phyloP scores from a whole-genome alignment of 495 filamentous ascomycete species.

The Articulospora tetracladia region DNA sequence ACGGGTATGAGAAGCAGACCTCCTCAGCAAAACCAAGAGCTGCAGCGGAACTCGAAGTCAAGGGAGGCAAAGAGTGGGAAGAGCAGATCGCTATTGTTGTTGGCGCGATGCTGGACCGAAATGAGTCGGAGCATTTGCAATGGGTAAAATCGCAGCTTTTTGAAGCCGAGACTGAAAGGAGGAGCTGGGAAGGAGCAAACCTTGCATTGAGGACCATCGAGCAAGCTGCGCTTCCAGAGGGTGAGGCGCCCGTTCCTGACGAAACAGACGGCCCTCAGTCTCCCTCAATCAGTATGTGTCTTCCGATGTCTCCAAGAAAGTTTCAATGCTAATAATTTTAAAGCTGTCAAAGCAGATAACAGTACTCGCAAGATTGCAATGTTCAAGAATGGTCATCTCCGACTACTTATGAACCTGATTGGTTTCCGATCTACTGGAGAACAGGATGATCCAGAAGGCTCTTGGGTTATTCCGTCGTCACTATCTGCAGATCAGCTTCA shows the following conservation, averaged over 20 bases:
- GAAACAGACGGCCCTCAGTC: slow-evolving; percentile 27
- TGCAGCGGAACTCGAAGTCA: slow-evolving; percentile 76
- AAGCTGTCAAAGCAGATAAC: slow-evolving; percentile 62
- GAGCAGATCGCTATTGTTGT: slow-evolving; percentile 77
- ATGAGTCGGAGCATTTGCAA: slow-evolving; percentile 65
- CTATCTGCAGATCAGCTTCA: slow-evolving; percentile 59
- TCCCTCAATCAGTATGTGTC: slow-evolving; percentile 42
- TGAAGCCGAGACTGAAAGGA: slow-evolving; percentile 67
- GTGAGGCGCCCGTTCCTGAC: not conserved
- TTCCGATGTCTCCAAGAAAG: not conserved
- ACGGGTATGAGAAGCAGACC: slow-evolving; percentile 82
- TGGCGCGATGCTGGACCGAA: slow-evolving; percentile 70
- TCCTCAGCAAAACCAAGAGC: slow-evolving; percentile 54
- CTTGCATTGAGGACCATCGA: slow-evolving; percentile 42
- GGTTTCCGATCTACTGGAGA: slow-evolving; percentile 66
- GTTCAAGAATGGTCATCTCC: slow-evolving; percentile 86
- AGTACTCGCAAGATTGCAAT: slow-evolving; percentile 68
- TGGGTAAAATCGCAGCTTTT: slow-evolving; percentile 75
- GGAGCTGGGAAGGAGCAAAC: slow-evolving; percentile 72
- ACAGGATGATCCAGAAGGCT: slow-evolving; percentile 64
- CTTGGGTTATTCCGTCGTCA: slow-evolving; percentile 73
- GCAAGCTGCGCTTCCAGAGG: not conserved
- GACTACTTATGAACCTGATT: slow-evolving; percentile 75
- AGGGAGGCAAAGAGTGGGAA: slow-evolving; percentile 57
- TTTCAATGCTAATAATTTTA: slow-evolving; percentile 5